These are phyloP conservation scores for Aaosphaeria pasadenensis DNA, from an alignment of 2,329 filamentous ascomycete species.

Conservation along the genomic window DNA sequence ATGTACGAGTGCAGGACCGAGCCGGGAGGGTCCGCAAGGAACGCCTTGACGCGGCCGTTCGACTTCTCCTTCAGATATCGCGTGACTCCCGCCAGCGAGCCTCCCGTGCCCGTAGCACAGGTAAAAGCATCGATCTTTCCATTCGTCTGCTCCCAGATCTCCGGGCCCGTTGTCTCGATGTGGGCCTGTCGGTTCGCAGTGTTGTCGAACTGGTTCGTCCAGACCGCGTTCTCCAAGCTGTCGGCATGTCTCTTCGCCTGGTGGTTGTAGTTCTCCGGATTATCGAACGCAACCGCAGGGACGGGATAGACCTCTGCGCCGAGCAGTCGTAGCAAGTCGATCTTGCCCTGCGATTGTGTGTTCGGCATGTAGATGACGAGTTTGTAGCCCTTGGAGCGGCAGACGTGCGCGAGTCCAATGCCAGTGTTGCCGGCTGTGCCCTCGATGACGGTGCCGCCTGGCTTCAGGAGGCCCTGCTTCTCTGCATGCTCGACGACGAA, in stretches of 20 bases:
- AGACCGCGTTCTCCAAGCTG: slow-evolving; percentile 79
- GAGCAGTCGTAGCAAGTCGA: slow-evolving; percentile 84
- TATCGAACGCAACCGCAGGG: slow-evolving; percentile 90
- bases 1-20: slow-evolving; percentile 93
- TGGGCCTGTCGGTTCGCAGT: slow-evolving; percentile 89
- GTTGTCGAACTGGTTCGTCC: slow-evolving; percentile 99
- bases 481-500: slow-evolving; percentile 95
- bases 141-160: slow-evolving; percentile 90
- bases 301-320: slow-evolving; percentile 96
- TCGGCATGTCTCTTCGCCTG: slow-evolving; percentile 91
- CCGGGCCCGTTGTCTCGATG: slow-evolving; percentile 93
- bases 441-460: slow-evolving; percentile 93
- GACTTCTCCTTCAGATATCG: slow-evolving; percentile 83
- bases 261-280: slow-evolving; percentile 97
- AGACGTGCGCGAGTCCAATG: slow-evolving; percentile 96
- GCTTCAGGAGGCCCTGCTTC: slow-evolving; percentile 73
- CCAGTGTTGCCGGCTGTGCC: slow-evolving; percentile 97
- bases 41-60: slow-evolving; percentile 75
- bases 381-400: slow-evolving; percentile 85
- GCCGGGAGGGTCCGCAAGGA: slow-evolving; percentile 90
- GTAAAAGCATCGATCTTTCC: slow-evolving; percentile 92
- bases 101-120: slow-evolving; percentile 88
- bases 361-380: slow-evolving; percentile 99
- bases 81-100: slow-evolving; percentile 85
- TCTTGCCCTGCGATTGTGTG: slow-evolving; percentile 96